These are phyloP conservation scores for Citrus mangshanensis DNA, from an alignment of 345 rosid genomes.

Conservation along the genomic window DNA sequence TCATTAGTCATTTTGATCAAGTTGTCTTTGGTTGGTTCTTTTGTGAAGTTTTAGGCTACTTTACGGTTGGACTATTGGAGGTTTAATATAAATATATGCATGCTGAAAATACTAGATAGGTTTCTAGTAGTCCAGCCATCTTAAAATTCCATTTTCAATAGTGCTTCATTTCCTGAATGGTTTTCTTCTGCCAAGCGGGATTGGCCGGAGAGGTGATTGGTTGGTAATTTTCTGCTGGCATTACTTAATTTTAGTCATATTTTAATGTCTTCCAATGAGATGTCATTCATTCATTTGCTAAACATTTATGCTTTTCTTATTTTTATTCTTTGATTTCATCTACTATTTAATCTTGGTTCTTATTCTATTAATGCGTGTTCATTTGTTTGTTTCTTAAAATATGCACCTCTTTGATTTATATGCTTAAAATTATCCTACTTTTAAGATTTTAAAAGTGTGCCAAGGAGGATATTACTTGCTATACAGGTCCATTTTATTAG, in stretches of 20 bases:
- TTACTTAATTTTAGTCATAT: not conserved
- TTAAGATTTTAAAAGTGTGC: no score
- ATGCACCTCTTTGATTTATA: no score
- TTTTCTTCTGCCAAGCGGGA: not conserved
- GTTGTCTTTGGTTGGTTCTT: not conserved
- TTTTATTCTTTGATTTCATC: no score
- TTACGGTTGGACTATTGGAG: not conserved
- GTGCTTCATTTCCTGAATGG: not conserved
- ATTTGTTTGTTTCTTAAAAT: no score
- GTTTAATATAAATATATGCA: not conserved
- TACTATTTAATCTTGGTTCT: not conserved
- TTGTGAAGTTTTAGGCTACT: not conserved
- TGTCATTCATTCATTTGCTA: no score
- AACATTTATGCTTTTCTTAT: no score
- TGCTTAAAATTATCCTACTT: no score
- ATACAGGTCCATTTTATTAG: no score
- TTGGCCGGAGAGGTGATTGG: not conserved
- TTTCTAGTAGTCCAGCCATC: not conserved
- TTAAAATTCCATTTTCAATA: not conserved
- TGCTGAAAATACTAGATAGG: not conserved
- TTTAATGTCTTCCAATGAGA: not conserved
- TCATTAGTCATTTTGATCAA: constrained; percentile 1
- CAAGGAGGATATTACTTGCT: no score
- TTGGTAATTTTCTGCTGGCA: not conserved
- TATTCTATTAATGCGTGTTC: not conserved